Base-by-base conservation (phyloP, 228 moss, liverwort and hornwort species). In the Sphagnum fallax region DNA sequence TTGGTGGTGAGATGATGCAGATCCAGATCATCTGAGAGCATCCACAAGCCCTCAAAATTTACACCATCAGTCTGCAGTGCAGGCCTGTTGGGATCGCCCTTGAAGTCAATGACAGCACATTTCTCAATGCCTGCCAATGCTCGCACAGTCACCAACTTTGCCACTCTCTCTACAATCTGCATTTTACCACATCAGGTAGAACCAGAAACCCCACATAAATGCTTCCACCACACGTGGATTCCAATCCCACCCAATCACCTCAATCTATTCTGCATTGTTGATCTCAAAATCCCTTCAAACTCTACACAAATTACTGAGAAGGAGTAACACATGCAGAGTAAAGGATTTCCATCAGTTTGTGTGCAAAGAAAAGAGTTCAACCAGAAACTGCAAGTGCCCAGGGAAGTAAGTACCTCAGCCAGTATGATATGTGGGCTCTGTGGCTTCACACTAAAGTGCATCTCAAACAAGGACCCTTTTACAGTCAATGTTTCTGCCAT, bases 11-110 rank as follows among this genome's bases (percentile, higher is more conserved):
- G 90, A 67, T 83, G 74, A 68, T 90, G 85, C 62, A 97, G 77
- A 65, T 97, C 93, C 7, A 97, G 88, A 59, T 97, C 93, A 12
- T 97, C 91, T 62, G 83, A 76, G 51, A 93, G 82, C 69, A 69
- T 80, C 93, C 90, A 91, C 66, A 93, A 76, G 15, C 93, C 97
- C 80, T 97, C 93, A 59, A 97, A 81, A 72, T 97, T 97, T n/a
- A 97, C 93, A 72, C 93, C 97, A 51, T 97, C 97, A 13, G 97
- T 93, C 77, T 97, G 97, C 70, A 97, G 82, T 5, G 97, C 86
- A 75, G 78, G 89, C 32, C 74, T 75, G 60, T 80, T 57, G 67
- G 85, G 66, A 63, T 85, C 79, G 70, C 89, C 88, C 74, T 93
- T 93, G 62, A 69, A 89, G 64, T 91, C 93, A 50, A 97, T 91